Evolutionary conservation across 2,329 filamentous ascomycete species (phyloP).

Genomic region (Fusarium pseudonygamai): DNA sequence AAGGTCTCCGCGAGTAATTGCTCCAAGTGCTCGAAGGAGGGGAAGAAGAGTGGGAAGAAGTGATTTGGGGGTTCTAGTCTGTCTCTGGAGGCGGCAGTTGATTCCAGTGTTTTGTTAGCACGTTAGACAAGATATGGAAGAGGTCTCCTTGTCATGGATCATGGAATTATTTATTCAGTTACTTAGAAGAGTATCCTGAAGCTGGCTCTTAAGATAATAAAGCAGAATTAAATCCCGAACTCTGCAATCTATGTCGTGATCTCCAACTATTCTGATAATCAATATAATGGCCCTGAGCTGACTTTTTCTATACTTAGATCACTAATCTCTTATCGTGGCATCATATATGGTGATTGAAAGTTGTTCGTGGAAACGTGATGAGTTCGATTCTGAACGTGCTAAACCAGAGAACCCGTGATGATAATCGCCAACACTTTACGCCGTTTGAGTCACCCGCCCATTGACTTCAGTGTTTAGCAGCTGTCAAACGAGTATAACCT

Average conservation of each 20-base stretch:
- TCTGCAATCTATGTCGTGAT: fast-evolving
- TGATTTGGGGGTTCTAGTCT: not conserved
- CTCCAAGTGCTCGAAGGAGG: fast-evolving
- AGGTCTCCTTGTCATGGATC: too few species aligned
- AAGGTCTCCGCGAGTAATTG: not conserved
- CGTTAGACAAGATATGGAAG: not conserved
- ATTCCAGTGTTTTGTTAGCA: not conserved
- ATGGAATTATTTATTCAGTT: too few species aligned
- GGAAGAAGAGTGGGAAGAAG: not conserved
- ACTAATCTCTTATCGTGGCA: fast-evolving
- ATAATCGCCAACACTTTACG: fast-evolving
- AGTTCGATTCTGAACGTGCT: not conserved
- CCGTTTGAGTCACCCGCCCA: fast-evolving
- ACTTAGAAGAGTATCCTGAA: not conserved
- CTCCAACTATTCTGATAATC: fast-evolving
- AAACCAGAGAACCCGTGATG: too few species aligned
- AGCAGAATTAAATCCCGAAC: fast-evolving
- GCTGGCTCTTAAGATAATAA: too few species aligned
- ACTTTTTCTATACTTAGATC: not conserved
- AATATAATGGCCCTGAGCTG: fast-evolving
- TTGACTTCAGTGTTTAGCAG: too few species aligned
- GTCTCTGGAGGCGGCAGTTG: too few species aligned
- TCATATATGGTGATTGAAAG: not conserved
- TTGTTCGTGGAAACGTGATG: fast-evolving
- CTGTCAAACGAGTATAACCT: fast-evolving